Evolutionary conservation across 306 rosid species (phyloP).

Genomic region (Trifolium pratense): DNA sequence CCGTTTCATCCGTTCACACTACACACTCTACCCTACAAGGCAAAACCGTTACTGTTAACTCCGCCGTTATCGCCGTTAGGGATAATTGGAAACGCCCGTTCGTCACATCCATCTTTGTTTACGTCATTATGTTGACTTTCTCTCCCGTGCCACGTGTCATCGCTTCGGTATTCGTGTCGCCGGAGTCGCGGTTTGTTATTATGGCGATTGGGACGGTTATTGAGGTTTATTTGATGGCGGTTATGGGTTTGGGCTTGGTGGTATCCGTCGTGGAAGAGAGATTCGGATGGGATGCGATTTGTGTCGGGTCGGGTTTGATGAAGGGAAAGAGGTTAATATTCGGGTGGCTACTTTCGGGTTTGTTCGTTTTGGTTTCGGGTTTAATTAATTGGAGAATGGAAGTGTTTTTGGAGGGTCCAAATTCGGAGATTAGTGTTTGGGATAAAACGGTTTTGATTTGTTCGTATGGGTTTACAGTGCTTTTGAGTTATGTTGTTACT

Average conservation of each 20-base stretch:
- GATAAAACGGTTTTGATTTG: conserved; percentile 50
- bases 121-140: conserved; percentile 52
- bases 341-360: conserved; percentile 66
- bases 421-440: conserved; percentile 37
- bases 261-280: conserved; percentile 68
- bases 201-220: conserved; percentile 35
- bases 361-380: conserved; percentile 51
- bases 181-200: conserved; percentile 23
- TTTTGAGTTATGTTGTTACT: conserved; percentile 61
- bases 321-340: conserved; percentile 48
- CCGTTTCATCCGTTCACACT: conserved; percentile 55
- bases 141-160: conserved; percentile 46
- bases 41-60: conserved; percentile 28
- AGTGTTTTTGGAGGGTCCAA: conserved; percentile 46
- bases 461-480: conserved; percentile 55
- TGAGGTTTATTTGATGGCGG: conserved; percentile 69
- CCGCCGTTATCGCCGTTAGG: conserved; percentile 43
- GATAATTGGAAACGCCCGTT: conserved; percentile 55
- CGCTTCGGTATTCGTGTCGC: conserved; percentile 1
- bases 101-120: conserved; percentile 57
- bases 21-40: conserved; percentile 51
- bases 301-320: conserved; percentile 59
- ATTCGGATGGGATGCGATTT: conserved; percentile 63
- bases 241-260: conserved; percentile 59
- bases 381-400: conserved; percentile 49